phyloP scores from a whole-genome alignment of 768 basidiomycete species.

The Amanita pallidorosea region DNA sequence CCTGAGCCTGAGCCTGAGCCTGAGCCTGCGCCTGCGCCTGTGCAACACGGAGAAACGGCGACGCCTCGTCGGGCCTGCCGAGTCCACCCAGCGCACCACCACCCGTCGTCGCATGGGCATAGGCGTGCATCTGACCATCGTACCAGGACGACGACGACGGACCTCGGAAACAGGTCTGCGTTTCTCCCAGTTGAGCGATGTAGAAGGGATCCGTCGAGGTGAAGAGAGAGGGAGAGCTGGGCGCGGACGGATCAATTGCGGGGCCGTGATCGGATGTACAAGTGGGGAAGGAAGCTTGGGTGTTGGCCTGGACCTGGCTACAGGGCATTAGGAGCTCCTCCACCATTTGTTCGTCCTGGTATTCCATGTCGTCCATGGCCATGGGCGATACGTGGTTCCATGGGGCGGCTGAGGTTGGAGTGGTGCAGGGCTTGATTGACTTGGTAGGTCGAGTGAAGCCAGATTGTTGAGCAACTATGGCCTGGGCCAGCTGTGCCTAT shows the following conservation, averaged over 20 bases:
- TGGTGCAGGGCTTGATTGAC: constrained; percentile 31
- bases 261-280: constrained; percentile 1
- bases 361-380: constrained; percentile 23
- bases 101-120: no score
- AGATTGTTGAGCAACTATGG: constrained; percentile 28
- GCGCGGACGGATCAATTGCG: constrained; percentile 8
- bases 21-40: constrained; percentile 5
- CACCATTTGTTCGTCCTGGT: constrained; percentile 36
- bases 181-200: constrained; percentile 32
- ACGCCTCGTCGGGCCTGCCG: constrained; percentile 12
- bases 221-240: constrained; percentile 22
- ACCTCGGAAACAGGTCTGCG: constrained; percentile 13
- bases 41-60: constrained; percentile 10
- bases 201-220: constrained; percentile 45
- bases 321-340: constrained; percentile 36
- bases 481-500: constrained; percentile 37
- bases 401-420: constrained; percentile 26
- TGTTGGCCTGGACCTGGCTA: neutral
- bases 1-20: neutral
- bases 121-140: constrained; percentile 1
- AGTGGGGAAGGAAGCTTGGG: neutral
- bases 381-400: constrained; percentile 11
- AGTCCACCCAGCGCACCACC: constrained; percentile 8
- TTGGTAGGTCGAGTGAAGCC: constrained; percentile 14
- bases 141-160: neutral